These are phyloP conservation scores for Metschnikowia orientalis DNA, from an alignment of 805 yeast species.

Conservation along the genomic window DNA sequence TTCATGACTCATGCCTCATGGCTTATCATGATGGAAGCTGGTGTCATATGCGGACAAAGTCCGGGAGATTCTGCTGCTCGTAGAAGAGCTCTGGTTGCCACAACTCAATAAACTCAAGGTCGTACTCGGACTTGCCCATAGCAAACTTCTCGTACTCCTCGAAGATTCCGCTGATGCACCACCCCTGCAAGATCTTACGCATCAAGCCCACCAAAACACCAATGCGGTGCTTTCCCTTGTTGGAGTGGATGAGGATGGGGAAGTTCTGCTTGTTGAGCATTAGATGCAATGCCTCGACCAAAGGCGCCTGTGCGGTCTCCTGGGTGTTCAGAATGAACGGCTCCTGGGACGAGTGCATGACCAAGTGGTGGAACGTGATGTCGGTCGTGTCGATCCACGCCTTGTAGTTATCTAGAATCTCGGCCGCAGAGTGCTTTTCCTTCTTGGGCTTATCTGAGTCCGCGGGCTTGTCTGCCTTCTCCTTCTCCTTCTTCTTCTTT, in stretches of 20 bases:
- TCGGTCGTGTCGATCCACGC: constrained; percentile 58
- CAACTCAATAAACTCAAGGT: constrained; percentile 82
- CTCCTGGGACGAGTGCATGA: constrained; percentile 71
- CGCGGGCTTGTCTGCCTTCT: constrained; percentile 9
- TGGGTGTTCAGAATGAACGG: constrained; percentile 55
- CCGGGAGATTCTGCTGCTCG: constrained; percentile 50
- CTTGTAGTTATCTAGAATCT: constrained; percentile 52
- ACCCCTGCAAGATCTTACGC: constrained; percentile 81
- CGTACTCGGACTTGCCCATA: constrained; percentile 89
- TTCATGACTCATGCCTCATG: too few relatives aligned
- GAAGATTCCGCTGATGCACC: constrained; percentile 90
- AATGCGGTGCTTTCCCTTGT: constrained; percentile 95
- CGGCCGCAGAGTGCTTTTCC: constrained; percentile 49
- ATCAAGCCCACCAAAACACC: constrained; percentile 92
- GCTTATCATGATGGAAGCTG: too few relatives aligned
- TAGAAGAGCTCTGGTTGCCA: constrained; percentile 61
- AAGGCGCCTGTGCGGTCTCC: constrained; percentile 39
- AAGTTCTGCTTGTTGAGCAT: constrained; percentile 64
- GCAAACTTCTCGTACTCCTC: constrained; percentile 93
- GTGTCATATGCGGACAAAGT: constrained; percentile 47
- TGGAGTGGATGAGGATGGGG: constrained; percentile 87
- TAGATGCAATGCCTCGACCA: constrained; percentile 53
- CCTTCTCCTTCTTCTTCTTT: constrained; percentile 14
- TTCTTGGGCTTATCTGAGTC: constrained; percentile 22
- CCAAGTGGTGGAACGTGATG: constrained; percentile 54